Conservation (phyloP, 352 stramenopile species). For the Peronospora farinosa region DNA sequence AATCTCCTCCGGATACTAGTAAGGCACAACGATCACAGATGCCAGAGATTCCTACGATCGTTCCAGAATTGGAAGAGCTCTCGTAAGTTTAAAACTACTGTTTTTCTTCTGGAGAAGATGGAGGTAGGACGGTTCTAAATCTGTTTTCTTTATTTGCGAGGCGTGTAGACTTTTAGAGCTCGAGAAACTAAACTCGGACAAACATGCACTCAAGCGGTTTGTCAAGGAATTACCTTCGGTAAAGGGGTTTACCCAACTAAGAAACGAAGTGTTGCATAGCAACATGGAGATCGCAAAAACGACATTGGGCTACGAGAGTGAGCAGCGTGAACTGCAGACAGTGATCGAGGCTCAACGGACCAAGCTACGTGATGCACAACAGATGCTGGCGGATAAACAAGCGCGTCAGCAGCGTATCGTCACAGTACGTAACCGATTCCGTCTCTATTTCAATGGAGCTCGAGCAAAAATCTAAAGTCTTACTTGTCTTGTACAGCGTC, state of each 20-base stretch:
- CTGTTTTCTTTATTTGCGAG: conserved; percentile 2
- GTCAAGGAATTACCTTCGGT: conserved; percentile 54
- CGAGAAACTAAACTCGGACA: conserved; percentile 56
- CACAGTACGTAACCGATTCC: conserved; percentile 31
- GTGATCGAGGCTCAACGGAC: conserved; percentile 45
- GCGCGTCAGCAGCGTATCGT: conserved; percentile 59
- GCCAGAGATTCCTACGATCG: conserved; percentile 64
- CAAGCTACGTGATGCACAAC: conserved; percentile 45
- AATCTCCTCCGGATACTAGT: conserved; percentile 23
- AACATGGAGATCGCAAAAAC: conserved; percentile 73
- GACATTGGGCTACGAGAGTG: conserved; percentile 51
- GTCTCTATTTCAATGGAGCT: neutral
- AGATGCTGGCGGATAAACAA: conserved; percentile 62
- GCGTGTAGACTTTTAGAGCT: conserved; percentile 41
- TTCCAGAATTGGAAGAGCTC: conserved; percentile 69
- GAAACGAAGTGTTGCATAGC: conserved; percentile 68
- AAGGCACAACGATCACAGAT: conserved; percentile 65
- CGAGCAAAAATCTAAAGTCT: conserved; percentile 1
- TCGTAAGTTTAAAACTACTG: conserved; percentile 39
- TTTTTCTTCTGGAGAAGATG: neutral
- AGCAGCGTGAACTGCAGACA: conserved; percentile 43
- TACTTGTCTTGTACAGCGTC: conserved; percentile 30
- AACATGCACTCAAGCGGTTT: conserved; percentile 53
- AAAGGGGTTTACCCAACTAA: conserved; percentile 63
- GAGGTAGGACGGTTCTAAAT: conserved; percentile 1